Percentiles rank a stretch among this genome's conserved stretches.
Evolutionary conservation across 2,329 filamentous ascomycete species (phyloP).

Genomic region (Bisporella sp.): DNA sequence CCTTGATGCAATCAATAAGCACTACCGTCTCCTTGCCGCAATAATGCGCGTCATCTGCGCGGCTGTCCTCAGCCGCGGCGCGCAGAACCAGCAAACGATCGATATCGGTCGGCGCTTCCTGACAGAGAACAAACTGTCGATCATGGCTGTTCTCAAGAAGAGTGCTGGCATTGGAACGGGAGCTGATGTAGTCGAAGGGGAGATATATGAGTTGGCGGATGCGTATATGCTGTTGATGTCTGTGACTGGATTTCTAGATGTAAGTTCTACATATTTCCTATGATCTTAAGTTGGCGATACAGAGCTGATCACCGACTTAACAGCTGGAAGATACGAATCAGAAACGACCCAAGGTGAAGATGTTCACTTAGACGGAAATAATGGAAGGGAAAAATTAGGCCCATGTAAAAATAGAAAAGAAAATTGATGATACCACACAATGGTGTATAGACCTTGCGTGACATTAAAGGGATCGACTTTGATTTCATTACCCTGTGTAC

Average conservation of each 20-base stretch:
- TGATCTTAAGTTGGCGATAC: too few relatives aligned
- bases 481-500: too few relatives aligned
- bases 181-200: slow-evolving; percentile 42
- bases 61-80: slow-evolving; percentile 72
- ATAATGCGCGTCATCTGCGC: slow-evolving; percentile 77
- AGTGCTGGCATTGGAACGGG: slow-evolving; percentile 67
- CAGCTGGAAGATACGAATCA: too few relatives aligned
- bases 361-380: too few relatives aligned
- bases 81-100: slow-evolving; percentile 67
- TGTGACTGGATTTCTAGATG: slow-evolving; percentile 80
- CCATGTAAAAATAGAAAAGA: too few relatives aligned
- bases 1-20: slow-evolving; percentile 21
- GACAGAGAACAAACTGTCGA: slow-evolving; percentile 71
- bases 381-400: too few relatives aligned
- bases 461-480: too few relatives aligned
- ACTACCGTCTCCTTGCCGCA: slow-evolving; percentile 72
- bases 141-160: slow-evolving; percentile 85
- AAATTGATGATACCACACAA: too few relatives aligned
- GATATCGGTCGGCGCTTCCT: slow-evolving; percentile 76
- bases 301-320: too few relatives aligned
- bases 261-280: slow-evolving; percentile 36
- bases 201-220: slow-evolving; percentile 72
- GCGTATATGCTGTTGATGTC: slow-evolving; percentile 77
- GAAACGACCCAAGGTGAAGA: too few relatives aligned
- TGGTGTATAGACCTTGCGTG: too few relatives aligned